phyloP scores from a whole-genome alignment of 257 asterid species.

The Solanum tacnaense region DNA sequence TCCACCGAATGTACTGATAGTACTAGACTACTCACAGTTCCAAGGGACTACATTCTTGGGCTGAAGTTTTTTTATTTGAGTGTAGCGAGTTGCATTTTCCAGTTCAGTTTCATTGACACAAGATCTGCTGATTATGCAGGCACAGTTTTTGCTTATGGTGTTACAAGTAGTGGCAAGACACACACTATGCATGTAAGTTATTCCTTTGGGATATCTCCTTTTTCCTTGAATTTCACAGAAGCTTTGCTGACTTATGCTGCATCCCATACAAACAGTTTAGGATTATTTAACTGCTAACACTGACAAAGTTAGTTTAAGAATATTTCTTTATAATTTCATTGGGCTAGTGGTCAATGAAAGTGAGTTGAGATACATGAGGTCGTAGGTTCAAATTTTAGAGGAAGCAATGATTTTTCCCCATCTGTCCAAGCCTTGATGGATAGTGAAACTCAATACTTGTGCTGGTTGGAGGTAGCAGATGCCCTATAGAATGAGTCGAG shows the following conservation, averaged over 20 bases:
- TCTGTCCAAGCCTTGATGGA: background rate
- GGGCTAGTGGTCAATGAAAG: background rate
- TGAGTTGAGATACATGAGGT: background rate
- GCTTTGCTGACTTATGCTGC: background rate
- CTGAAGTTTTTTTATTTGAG: background rate
- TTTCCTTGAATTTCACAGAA: background rate
- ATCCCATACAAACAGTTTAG: background rate
- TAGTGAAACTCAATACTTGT: background rate
- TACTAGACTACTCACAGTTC: background rate
- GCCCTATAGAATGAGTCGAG: background rate
- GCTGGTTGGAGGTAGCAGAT: background rate
- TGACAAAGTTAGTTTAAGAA: background rate
- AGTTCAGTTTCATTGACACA: conserved; percentile 2
- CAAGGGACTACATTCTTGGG: background rate
- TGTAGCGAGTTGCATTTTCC: background rate
- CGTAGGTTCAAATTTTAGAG: background rate
- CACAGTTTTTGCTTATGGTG: conserved; percentile 99
- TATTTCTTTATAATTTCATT: background rate
- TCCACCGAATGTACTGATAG: background rate
- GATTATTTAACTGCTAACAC: background rate
- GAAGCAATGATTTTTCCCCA: background rate
- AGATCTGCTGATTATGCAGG: conserved; percentile 44
- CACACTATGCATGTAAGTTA: conserved; percentile 97
- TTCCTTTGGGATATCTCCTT: conserved; percentile 3
- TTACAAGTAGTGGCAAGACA: conserved; percentile 98